Evolutionary conservation across 2,329 filamentous ascomycete genomes (phyloP), one percentile per base, ranked within the genome.

Genomic region (Fusarium sp.): DNA sequence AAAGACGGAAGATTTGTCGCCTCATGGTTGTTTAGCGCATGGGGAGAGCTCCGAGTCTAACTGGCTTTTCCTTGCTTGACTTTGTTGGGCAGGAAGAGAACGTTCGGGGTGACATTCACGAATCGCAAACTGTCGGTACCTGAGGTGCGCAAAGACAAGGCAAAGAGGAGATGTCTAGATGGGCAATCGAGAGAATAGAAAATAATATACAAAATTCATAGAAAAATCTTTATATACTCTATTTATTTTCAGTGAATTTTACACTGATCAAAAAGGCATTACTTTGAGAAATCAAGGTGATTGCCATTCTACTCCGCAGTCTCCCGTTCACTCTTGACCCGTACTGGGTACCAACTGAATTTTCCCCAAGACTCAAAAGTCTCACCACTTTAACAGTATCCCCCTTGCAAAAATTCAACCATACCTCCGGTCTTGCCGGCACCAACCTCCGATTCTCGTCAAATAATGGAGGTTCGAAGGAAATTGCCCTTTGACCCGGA

Each of bases 401-500:
- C 32, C 52, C 37, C 58, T 52, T 32, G 32, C 34, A 52, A 32
- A 32, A 20, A 8, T 18, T 41, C 45, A 50, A 50, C 45, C 45
- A 30, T 5, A 54, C 66, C 32, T 54, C 34, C 60, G 60, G 69
- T 48, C 16, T 27, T 23, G 34, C 64, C 64, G 65, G 62, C 14
- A 50, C 30, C 32, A 39, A 39, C 20, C 58, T 50, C 58, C 52
- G 68, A 34, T 59, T 58, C 57, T 50, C 61, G 25, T 71, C 57
- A 41, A 50, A n/a, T 30, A 9, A 78, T 76, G 76, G 74, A 70
- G 39, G 50, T 58, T 32, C 58, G 59, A 52, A 45, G 64, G 34
- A 77, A 74, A 52, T 73, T 80, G 75, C 68, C 72, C 6, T 83
- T 80, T 54, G 72, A 80, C 45, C 82, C 82, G 2, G 78, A 78